Percentiles rank a stretch among this genome's conserved stretches.
Conservation (phyloP, 2,329 filamentous ascomycete species). For the Xylariaceae sp. region DNA sequence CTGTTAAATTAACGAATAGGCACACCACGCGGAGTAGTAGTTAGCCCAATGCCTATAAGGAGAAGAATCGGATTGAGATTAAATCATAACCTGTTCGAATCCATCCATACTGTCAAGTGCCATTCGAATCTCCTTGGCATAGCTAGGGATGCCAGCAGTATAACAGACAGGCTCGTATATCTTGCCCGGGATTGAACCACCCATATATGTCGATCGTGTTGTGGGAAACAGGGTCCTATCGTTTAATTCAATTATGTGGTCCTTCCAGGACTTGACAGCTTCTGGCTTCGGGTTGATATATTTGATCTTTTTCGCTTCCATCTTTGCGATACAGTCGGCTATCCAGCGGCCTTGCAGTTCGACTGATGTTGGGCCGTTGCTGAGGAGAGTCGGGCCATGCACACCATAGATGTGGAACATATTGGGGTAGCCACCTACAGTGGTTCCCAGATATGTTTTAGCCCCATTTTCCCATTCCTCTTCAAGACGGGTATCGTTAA, state of each 20-base stretch:
- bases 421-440: constrained; percentile 53
- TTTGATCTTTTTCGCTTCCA: constrained; percentile 52
- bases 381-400: constrained; percentile 61
- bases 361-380: constrained; percentile 61
- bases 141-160: constrained; percentile 47
- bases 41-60: no score
- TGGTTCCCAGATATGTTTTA: constrained; percentile 48
- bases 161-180: constrained; percentile 58
- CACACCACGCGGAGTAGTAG: no score
- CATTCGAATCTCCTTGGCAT: constrained; percentile 41
- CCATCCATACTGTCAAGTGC: constrained; percentile 46
- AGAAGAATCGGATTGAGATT: no score
- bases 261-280: constrained; percentile 55
- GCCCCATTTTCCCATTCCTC: constrained; percentile 47
- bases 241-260: constrained; percentile 53
- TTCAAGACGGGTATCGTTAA: constrained; percentile 45
- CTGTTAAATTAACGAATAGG: no score
- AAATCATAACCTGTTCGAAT: constrained; percentile 33
- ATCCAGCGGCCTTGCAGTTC: constrained; percentile 65
- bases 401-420: constrained; percentile 61
- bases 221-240: constrained; percentile 55
- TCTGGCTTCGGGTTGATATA: constrained; percentile 57
- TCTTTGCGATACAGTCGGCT: constrained; percentile 54
- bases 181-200: constrained; percentile 46
- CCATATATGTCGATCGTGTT: constrained; percentile 60